Base-by-base conservation (phyloP, 2,329 filamentous ascomycete genomes). In the Aspergillus sergii region DNA sequence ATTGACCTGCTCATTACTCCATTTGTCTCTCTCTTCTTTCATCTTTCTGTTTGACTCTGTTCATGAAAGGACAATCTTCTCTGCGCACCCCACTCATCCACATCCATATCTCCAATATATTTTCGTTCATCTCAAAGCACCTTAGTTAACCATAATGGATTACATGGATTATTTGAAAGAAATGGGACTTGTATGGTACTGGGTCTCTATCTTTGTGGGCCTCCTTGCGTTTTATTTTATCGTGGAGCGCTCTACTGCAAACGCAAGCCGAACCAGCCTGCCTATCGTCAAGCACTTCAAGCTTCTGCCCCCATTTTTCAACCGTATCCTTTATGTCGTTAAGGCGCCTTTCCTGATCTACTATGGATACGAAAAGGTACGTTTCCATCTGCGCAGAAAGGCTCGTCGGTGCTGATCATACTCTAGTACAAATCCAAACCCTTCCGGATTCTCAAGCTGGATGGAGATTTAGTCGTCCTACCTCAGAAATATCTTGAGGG, bases 381-480 rank as follows among this genome's bases (percentile, higher is more conserved):
- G 43, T 57, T 14, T 19, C 14, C 21, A 30, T 41, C 21, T 2
- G 14, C 50, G 16, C 41, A 68, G 54, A 68, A 57, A 21, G 28
- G 1, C 7, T n/a, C 3, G 4, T 14, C 9, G 3, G 23, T 39
- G 12, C 32, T 55, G 23, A 55, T 23, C 23, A 16, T n/a, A 19
- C 4, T 46, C n/a, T 55, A 75, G 73, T 75, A 72, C 63, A 71
- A 68, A 46, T 63, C 72, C 28, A 61, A 39, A 5, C 69, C 73
- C 2, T 76, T 70, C 55, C 68, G 72, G 4, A 65, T 76, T 30
- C 66, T 73, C 28, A 75, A 73, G 19, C 62, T 69, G 2, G 73
- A 76, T 59, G 70, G 70, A 11, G 72, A 75, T 59, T 43, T 75
- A 30, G 62, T 74, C 10, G 66, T 75, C 4, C 58, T 76, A 51